Evolutionary conservation across 371 early-diverging fungal species (phyloP), one percentile per base, ranked within the genome.

Genomic region (Mucor sp.): DNA sequence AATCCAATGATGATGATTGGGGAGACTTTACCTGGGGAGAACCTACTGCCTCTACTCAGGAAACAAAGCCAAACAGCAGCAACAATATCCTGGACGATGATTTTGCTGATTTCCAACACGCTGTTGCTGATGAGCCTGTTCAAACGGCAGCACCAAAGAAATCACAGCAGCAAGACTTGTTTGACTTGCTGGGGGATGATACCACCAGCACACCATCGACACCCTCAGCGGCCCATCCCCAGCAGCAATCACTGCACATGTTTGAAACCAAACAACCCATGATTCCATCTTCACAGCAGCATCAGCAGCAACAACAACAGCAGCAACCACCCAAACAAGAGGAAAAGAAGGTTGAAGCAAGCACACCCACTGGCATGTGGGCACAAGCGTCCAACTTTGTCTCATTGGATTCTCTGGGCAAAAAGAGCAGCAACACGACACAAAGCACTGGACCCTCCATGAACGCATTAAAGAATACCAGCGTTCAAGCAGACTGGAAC

Each of bases 81-180:
- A 33, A 19, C n/a, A 17, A 32, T 35, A 27, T 55, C 15, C 14
- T 43, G n/a, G 69, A 69, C 47, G 70, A 87, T 63, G 89, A 88
- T 39, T 89, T 89, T 73, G 85, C 81, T 61, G 89, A 89, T 58
- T 89, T 89, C 60, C 88, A 87, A 60, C 80, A 81, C 44, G 88
- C 89, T 0, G 80, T 83, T 37, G 74, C 70, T 19, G 62, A 64
- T 15, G 21, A 74, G 0, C 47, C 43, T 56, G 37, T 64, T 48
- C 65, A 28, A 43, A n/a, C 62, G 8, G 32, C 62, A 12, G 44
- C 74, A 21, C n/a, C 27, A 23, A 47, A 65, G 25, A 50, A 35
- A 33, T 58, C 30, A 60, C 63, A 61, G 25, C 63, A 55, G 35
- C 62, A 77, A 27, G 78, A 83, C 58, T 32, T 83, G 37, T 81